phyloP scores from a whole-genome alignment of 2,329 filamentous ascomycete genomes.

The Sporothrix schenckii region DNA sequence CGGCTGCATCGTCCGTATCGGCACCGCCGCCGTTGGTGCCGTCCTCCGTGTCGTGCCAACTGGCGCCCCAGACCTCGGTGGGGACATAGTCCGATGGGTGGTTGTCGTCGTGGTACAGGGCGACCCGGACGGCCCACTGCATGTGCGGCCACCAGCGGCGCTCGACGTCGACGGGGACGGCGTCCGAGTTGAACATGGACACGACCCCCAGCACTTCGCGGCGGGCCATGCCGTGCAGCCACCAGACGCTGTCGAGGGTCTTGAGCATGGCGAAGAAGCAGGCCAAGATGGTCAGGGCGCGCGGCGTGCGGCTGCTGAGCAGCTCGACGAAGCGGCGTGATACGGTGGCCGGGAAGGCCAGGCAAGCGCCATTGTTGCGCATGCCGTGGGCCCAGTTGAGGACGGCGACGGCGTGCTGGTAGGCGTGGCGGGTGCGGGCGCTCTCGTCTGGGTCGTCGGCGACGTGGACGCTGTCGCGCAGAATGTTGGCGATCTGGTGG shows the following conservation, averaged over 20 bases:
- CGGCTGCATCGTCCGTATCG: background rate
- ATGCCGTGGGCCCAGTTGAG: conserved; percentile 68
- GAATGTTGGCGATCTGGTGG: conserved; percentile 41
- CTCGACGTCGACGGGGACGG: conserved; percentile 46
- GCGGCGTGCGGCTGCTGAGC: conserved; percentile 61
- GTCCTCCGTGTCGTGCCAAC: conserved; percentile 18
- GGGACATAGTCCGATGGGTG: conserved; percentile 55
- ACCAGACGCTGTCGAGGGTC: conserved; percentile 66
- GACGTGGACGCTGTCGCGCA: conserved; percentile 39
- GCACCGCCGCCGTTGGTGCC: background rate
- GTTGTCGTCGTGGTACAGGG: conserved; percentile 56
- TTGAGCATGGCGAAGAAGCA: conserved; percentile 69
- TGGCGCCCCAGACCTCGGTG: conserved; percentile 54
- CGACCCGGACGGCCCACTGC: conserved; percentile 63
- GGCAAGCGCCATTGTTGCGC: conserved; percentile 59
- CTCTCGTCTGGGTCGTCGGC: conserved; percentile 36
- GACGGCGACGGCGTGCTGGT: conserved; percentile 66
- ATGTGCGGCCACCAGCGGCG: conserved; percentile 62
- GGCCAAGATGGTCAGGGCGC: conserved; percentile 65
- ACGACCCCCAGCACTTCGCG: conserved; percentile 67
- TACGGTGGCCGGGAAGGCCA: conserved; percentile 67
- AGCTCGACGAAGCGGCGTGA: conserved; percentile 63
- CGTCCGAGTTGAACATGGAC: conserved; percentile 60
- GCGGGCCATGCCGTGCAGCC: conserved; percentile 67
- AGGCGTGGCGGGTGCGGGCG: conserved; percentile 55